phyloP scores from a whole-genome alignment of 1,139 yeast species.

The Candida albicans region DNA sequence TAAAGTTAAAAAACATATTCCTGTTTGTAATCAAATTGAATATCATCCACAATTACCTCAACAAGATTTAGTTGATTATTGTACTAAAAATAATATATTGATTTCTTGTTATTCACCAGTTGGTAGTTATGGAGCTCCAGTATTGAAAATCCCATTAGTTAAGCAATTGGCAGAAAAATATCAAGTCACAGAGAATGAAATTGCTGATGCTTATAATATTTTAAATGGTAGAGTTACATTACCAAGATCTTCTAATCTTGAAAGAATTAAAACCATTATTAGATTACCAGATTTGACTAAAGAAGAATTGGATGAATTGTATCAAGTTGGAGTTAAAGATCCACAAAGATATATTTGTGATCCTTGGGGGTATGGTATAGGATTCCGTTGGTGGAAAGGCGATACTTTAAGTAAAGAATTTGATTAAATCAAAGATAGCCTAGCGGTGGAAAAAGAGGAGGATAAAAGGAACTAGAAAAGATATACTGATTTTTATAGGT shows the following conservation, averaged over 20 bases:
- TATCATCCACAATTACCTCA: slow-evolving; percentile 43
- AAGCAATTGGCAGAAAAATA: slow-evolving; percentile 33
- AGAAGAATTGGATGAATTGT: slow-evolving; percentile 44
- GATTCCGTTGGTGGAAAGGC: slow-evolving; percentile 40
- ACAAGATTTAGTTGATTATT: slow-evolving; percentile 32
- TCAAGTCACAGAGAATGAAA: slow-evolving; percentile 32
- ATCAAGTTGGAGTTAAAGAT: slow-evolving; percentile 41
- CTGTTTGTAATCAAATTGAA: slow-evolving; percentile 39
- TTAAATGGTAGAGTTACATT: slow-evolving; percentile 32
- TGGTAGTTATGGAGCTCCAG: slow-evolving; percentile 38
- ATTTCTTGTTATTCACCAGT: slow-evolving; percentile 39
- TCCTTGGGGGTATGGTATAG: slow-evolving; percentile 40
- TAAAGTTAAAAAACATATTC: slow-evolving; percentile 24
- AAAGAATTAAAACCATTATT: slow-evolving; percentile 31
- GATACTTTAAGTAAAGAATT: slow-evolving; percentile 23
- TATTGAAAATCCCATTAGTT: slow-evolving; percentile 34
- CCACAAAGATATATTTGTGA: slow-evolving; percentile 41
- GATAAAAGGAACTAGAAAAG: too few relatives aligned
- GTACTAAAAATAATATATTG: slow-evolving; percentile 24
- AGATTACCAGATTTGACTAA: slow-evolving; percentile 39
- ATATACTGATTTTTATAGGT: too few relatives aligned
- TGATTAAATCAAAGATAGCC: too few relatives aligned
- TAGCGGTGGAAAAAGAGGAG: too few relatives aligned
- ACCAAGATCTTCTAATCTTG: slow-evolving; percentile 40
- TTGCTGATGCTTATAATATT: slow-evolving; percentile 40